Evolutionary conservation across 2,329 filamentous ascomycete species (phyloP), one percentile per base, ranked within the genome.

Genomic region (Penicillium corylophilum): DNA sequence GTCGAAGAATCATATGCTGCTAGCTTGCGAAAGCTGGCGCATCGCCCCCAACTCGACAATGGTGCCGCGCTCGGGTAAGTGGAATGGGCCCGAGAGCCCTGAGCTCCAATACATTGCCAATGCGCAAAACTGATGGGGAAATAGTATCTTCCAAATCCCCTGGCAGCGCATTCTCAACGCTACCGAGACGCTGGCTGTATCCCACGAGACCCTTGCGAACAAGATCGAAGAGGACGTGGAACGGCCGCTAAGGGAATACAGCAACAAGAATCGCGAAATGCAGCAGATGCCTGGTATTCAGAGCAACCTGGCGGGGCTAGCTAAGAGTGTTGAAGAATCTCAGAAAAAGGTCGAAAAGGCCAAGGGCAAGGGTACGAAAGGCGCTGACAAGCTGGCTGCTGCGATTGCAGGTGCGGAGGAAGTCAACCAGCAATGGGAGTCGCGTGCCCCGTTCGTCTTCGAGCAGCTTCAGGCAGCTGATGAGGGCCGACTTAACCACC

Each of bases 401-500:
- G 91, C 90, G 12, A 80, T 83, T 10, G 78, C 83, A 16, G 86
- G 85, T 58, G 82, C 95, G 39, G 89, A 95, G 57, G 84, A 84
- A 54, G 87, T 90, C n/a, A 83, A 80, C 40, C 82, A 87, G 59
- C 88, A 95, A 68, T 99, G 94, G 94, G 87, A 96, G 50, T 91
- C 90, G 1, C 91, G 96, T 71, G 90, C 94, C 13, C 94, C 94
- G 1, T 97, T 90, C 72, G 88, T 96, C 54, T 96, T 95, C 67
- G 94, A 99, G 73, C 88, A 87, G 54, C 82, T 99, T 23, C 94
- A 99, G 70, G 87, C 89, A 5, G 78, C 95, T 28, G 94, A 99
- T 67, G 94, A 99, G 75, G 86, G 83, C 62, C 85, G 94, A 50
- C 78, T 95, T 60, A 96, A 96, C 71, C 88, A 95, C 66, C 79